Conservation (phyloP, 257 asterid genomes). For the Linderniella brevidens region DNA sequence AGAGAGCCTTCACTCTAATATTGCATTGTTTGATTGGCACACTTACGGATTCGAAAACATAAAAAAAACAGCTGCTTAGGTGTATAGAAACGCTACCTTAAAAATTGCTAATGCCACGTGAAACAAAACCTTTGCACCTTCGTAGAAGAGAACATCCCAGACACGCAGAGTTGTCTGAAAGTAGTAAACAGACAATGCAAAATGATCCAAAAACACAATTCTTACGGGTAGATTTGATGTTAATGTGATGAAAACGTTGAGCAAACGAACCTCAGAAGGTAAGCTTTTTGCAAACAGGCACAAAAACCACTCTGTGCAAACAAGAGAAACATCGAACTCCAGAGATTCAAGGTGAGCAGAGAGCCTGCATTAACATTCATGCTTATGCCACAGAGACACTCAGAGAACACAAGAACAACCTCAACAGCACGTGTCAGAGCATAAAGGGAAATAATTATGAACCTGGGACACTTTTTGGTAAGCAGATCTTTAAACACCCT, state of each 20-base stretch:
- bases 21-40: background rate
- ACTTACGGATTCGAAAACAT: too few species aligned
- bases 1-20: background rate
- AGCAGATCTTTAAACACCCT: conserved; percentile 85
- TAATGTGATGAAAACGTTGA: background rate
- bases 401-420: background rate
- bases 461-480: conserved; percentile 84
- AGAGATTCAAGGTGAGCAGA: conserved; percentile 72
- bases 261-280: conserved; percentile 71
- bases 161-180: conserved; percentile 80
- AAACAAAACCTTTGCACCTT: conserved; percentile 80
- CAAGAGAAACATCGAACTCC: conserved; percentile 96
- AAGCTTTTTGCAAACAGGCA: conserved; percentile 92
- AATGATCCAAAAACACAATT: background rate
- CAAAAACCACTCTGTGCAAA: conserved; percentile 95
- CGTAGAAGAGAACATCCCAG: conserved; percentile 97
- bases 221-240: too few species aligned
- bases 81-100: conserved; percentile 35
- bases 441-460: conserved; percentile 6
- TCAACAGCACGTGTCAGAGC: background rate
- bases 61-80: background rate
- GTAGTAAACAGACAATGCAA: conserved; percentile 7
- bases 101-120: conserved; percentile 84
- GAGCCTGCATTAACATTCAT: conserved; percentile 37
- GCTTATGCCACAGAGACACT: conserved; percentile 3